Percentiles rank a stretch among this genome's conserved stretches.
phyloP scores from a whole-genome alignment of 2,329 filamentous ascomycete genomes.

The Beauveria bassiana region DNA sequence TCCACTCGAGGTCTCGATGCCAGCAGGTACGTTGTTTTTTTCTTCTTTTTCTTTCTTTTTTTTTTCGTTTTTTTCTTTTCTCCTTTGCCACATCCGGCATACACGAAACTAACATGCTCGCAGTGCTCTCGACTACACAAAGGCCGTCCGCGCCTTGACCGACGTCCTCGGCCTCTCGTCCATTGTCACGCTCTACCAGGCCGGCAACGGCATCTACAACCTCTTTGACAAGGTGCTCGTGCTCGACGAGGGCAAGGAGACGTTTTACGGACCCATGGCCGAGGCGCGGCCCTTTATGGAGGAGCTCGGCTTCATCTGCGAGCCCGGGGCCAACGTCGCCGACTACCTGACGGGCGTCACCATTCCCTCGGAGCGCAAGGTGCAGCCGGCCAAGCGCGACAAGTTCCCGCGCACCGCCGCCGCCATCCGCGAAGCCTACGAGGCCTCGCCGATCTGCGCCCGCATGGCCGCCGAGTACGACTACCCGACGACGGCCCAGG shows the following conservation, averaged over 20 bases:
- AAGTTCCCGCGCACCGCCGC: conserved; percentile 38
- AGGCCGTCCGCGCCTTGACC: conserved; percentile 55
- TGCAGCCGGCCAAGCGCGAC: conserved; percentile 35
- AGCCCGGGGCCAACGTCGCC: conserved; percentile 53
- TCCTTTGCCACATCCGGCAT: no score
- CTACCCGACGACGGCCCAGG: conserved; percentile 43
- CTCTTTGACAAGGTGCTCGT: conserved; percentile 65
- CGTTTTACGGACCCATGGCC: conserved; percentile 54
- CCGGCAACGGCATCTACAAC: conserved; percentile 61
- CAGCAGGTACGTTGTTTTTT: conserved; percentile 36
- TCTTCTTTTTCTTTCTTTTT: no score
- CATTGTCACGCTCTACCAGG: conserved; percentile 61
- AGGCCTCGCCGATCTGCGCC: conserved; percentile 40
- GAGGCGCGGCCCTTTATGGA: conserved; percentile 60
- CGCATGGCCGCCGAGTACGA: conserved; percentile 48
- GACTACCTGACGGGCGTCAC: conserved; percentile 61
- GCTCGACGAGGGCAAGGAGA: conserved; percentile 56
- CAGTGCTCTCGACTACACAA: conserved; percentile 51
- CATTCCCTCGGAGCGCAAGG: conserved; percentile 59
- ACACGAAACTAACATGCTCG: not conserved
- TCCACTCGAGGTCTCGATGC: conserved; percentile 59
- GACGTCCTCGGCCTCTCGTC: conserved; percentile 52
- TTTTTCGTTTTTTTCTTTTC: no score
- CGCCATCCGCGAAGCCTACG: conserved; percentile 40
- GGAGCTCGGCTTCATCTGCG: conserved; percentile 53